Evolutionary conservation across 225 moss, liverwort and hornwort species (phyloP), one percentile per base, ranked within the genome.

Genomic region (Neckera pumila): DNA sequence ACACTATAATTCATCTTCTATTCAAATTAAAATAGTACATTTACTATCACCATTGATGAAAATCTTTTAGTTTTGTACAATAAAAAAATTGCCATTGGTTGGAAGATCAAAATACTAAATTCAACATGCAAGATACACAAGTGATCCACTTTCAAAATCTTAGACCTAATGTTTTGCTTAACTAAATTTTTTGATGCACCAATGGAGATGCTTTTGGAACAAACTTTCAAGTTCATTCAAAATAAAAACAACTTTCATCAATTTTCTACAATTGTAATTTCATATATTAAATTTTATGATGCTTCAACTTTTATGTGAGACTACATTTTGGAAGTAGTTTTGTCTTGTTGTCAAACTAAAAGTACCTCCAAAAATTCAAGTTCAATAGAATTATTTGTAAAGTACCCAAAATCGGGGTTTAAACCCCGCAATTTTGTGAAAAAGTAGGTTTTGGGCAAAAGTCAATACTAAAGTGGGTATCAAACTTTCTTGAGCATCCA

Each of bases 151-250:
- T 12, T 21, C 33, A 4, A 51, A 49, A 33, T 76, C 14, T 21
- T 18, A 31, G 1, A 3, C 8, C 3, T 1, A 0, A 51, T 47
- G 7, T 75, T 49, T 25, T 60, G 1, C 11, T 23, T 40, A 38
- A 40, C 4, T 40, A 8, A 70, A 42, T 15, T 47, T 71, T 40
- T 71, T 71, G 14, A 42, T 6, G 3, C 42, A 71, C 14, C 3
- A 71, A 0, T 27, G 0, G 9, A 42, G 27, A 26, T 27, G 7
- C 3, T 16, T 0, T 42, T 8, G 3, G 5, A 72, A 42, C 7
- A 0, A 42, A 43, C 27, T 27, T 26, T 26, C 2, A 72, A 27
- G 10, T 40, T 43, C 6, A 27, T 42, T 72, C 12, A 27, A 4
- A 72, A 17, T 26, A 2, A 2, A 16, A 40, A 43, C 43, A 5